Percentiles rank a stretch among this genome's conserved stretches.
Conservation (phyloP, 345 rosid genomes). For the Hypericum perforatum region DNA sequence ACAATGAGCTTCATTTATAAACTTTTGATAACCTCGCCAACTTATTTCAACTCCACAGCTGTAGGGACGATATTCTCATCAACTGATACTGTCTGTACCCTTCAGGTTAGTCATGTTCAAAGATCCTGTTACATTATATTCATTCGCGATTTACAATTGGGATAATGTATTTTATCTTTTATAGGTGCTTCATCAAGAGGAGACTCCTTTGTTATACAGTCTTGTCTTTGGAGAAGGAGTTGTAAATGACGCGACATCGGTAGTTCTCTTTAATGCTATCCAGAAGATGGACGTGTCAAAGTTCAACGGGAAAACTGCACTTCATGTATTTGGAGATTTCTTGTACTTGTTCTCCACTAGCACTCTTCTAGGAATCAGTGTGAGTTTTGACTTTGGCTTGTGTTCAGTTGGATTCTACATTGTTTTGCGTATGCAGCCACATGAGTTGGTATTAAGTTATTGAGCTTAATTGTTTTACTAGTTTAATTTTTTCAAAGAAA, state of each 20-base stretch:
- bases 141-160: neutral
- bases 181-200: constrained; percentile 85
- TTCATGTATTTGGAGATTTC: constrained; percentile 49
- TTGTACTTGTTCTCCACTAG: constrained; percentile 64
- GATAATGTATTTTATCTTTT: neutral
- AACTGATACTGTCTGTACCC: constrained; percentile 88
- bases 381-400: constrained; percentile 22
- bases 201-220: constrained; percentile 76
- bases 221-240: constrained; percentile 94
- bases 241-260: constrained; percentile 87
- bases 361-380: constrained; percentile 61
- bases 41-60: constrained; percentile 33
- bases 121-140: constrained; percentile 2
- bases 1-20: neutral
- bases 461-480: constrained; percentile 2
- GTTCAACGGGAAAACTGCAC: constrained; percentile 32
- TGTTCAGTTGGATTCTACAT: neutral
- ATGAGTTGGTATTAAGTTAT: too few relatives aligned
- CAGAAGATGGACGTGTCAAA: constrained; percentile 59
- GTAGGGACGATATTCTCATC: constrained; percentile 84
- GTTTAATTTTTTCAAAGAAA: too few relatives aligned
- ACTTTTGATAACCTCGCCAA: neutral
- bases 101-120: constrained; percentile 48
- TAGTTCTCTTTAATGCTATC: constrained; percentile 70
- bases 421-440: neutral